Percentiles rank a stretch among this genome's conserved stretches.
Evolutionary conservation across 805 yeast genomes (phyloP).

Genomic region (Ogataea sp.): DNA sequence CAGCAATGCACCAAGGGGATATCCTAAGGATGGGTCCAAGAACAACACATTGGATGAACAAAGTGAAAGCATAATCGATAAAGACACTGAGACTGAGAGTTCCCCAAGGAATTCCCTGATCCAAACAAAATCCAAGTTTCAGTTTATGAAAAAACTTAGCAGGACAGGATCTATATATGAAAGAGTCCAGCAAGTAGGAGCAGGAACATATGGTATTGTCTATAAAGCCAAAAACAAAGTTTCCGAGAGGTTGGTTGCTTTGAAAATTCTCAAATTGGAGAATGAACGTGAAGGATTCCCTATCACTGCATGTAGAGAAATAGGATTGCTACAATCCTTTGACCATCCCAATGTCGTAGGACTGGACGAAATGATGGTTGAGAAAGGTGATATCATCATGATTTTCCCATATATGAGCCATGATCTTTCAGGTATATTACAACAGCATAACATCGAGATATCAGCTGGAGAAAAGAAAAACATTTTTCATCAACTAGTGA

Average conservation of each 20-base stretch:
- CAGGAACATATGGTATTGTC: constrained; percentile 96
- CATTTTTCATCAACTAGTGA: constrained; percentile 55
- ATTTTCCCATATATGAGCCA: constrained; percentile 90
- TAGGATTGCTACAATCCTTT: constrained; percentile 73
- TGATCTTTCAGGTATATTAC: constrained; percentile 80
- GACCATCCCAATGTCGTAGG: constrained; percentile 79
- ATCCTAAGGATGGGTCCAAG: no score
- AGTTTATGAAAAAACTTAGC: constrained; percentile 14
- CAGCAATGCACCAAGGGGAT: no score
- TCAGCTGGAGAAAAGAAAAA: constrained; percentile 59
- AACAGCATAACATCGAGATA: constrained; percentile 62
- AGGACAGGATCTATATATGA: constrained; percentile 42
- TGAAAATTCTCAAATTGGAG: constrained; percentile 78
- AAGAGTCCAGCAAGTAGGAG: constrained; percentile 88
- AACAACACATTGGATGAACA: no score
- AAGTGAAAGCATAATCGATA: no score
- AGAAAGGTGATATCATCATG: constrained; percentile 69
- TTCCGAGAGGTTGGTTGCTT: constrained; percentile 72
- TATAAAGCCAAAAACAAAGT: constrained; percentile 72
- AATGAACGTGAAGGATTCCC: constrained; percentile 93
- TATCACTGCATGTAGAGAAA: constrained; percentile 89
- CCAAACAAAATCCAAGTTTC: constrained; percentile 1
- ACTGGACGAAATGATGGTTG: constrained; percentile 84
- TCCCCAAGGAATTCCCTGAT: background rate
- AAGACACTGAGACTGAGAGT: no score